Conservation (phyloP, 352 stramenopile species). For the Phytophthora kernoviae region DNA sequence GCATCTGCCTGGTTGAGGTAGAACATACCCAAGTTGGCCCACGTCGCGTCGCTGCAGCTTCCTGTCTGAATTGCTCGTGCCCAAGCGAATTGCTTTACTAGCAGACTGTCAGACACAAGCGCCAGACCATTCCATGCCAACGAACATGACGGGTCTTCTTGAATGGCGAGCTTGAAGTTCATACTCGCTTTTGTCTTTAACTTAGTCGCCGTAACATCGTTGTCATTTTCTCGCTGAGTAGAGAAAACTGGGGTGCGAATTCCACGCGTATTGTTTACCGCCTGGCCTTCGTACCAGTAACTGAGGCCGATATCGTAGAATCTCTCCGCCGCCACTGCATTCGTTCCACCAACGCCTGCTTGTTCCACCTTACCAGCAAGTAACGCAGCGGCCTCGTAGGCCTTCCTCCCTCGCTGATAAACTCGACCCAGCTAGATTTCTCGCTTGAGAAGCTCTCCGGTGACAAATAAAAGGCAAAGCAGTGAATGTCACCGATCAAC, state of each 20-base stretch:
- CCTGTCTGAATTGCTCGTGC: constrained; percentile 64
- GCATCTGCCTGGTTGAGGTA: constrained; percentile 59
- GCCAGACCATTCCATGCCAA: constrained; percentile 84
- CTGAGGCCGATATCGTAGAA: constrained; percentile 75
- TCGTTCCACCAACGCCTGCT: constrained; percentile 4
- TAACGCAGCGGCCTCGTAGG: constrained; percentile 51
- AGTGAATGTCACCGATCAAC: constrained; percentile 81
- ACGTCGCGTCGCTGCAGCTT: constrained; percentile 66
- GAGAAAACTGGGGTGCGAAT: constrained; percentile 53
- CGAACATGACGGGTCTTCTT: constrained; percentile 47
- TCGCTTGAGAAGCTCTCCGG: constrained; percentile 58
- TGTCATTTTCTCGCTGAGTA: neutral
- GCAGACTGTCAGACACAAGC: constrained; percentile 54
- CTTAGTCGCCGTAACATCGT: constrained; percentile 18
- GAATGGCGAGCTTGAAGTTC: constrained; percentile 57
- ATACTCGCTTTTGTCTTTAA: constrained; percentile 40
- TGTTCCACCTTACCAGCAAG: constrained; percentile 23
- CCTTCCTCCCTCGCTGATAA: constrained; percentile 60
- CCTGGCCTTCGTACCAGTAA: constrained; percentile 82
- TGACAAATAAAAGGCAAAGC: constrained; percentile 84
- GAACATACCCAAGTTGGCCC: constrained; percentile 87
- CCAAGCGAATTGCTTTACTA: constrained; percentile 87
- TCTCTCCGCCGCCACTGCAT: constrained; percentile 37
- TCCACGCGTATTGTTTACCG: constrained; percentile 37
- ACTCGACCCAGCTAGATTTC: constrained; percentile 57